A percentile compares a stretch with the other conserved stretches of the same genome.
Evolutionary conservation across 2,329 filamentous ascomycete genomes (phyloP).

Genomic region (Penicillium sp.): DNA sequence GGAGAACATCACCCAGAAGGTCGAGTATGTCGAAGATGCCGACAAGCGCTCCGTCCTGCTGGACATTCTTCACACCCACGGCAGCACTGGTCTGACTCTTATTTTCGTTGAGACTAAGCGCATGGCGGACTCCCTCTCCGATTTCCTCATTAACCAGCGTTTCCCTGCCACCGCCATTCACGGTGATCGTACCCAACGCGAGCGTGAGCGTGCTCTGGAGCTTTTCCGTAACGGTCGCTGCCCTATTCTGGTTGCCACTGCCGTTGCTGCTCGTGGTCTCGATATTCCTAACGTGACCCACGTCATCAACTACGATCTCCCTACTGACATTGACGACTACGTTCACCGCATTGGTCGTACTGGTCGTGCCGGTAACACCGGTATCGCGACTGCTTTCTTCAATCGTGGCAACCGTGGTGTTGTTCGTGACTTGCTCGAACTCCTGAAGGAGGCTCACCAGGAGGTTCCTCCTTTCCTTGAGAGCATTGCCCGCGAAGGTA

Average conservation of each 20-base stretch:
- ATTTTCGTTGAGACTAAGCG: slow-evolving; percentile 99
- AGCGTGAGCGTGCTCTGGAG: slow-evolving; percentile 95
- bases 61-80: slow-evolving; percentile 92
- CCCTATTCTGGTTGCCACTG: slow-evolving; percentile 94
- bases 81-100: slow-evolving; percentile 77
- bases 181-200: slow-evolving; percentile 95
- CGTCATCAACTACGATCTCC: slow-evolving; percentile 99
- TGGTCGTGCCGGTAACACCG: slow-evolving; percentile 97
- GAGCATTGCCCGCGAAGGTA: slow-evolving; percentile 92
- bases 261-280: slow-evolving; percentile 84
- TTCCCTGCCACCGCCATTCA: slow-evolving; percentile 99
- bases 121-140: slow-evolving; percentile 96
- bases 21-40: slow-evolving; percentile 93
- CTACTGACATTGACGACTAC: slow-evolving; percentile 97
- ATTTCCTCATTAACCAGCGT: slow-evolving; percentile 97
- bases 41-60: slow-evolving; percentile 98
- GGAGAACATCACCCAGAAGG: slow-evolving; percentile 99
- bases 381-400: slow-evolving; percentile 98
- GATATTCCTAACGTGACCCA: slow-evolving; percentile 97
- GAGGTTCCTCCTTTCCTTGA: slow-evolving; percentile 92
- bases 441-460: slow-evolving; percentile 98
- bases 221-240: slow-evolving; percentile 96
- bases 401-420: slow-evolving; percentile 99
- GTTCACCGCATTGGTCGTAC: slow-evolving; percentile 99
- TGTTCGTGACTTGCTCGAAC: slow-evolving; percentile 92